Evolutionary conservation across 73 alveolate genomes (phyloP), one percentile per base, ranked within the genome.

Genomic region (Symbiodinium pilosum): DNA sequence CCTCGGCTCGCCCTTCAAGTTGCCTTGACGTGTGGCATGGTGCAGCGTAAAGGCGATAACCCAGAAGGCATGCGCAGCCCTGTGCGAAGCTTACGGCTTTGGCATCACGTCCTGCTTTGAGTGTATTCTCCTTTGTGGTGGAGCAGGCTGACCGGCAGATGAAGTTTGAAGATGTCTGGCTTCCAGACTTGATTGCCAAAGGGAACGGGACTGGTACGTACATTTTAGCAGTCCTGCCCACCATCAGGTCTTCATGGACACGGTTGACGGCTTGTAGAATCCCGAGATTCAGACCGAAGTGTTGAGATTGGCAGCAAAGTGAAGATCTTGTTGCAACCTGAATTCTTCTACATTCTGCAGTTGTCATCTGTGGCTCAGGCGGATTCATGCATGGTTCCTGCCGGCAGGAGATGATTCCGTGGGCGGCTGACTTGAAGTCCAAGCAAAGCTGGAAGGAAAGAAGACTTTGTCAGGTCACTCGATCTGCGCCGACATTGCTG

Each of bases 41-140:
- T n/a, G n/a, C n/a, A n/a, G 6, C 44, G 16, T 30, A 0, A 68
- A 88, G 95, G 95, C 26, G 95, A 88, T 43, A 88, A 88, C 69
- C 95, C 95, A 28, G 95, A 59, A 38, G 95, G 95, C 86, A 88
- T 88, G 95, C 69, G 95, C 9, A 88, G 95, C 52, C 95, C 95
- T 26, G 95, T 36, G 34, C 43, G 7, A 64, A 64, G 81, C 81
- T 64, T 28, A 64, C 1, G 24, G 39, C 18, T 47, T 47, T 14
- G 59, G 14, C 14, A 14, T 14, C 21, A 9, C 14, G 59, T 47
- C 14, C 59, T n/a, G n/a, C n/a, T n/a, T n/a, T n/a, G n/a, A n/a
- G n/a, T n/a, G n/a, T n/a, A n/a, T n/a, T n/a, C n/a, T n/a, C n/a
- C 40, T 69, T 2, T 11, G 84, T 69, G 84, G 16, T 69, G 24